A percentile compares a stretch with the other conserved stretches of the same genome.
These are phyloP conservation scores for Albifimbria verrucaria DNA, from an alignment of 2,329 filamentous ascomycete species.

Conservation along the genomic window DNA sequence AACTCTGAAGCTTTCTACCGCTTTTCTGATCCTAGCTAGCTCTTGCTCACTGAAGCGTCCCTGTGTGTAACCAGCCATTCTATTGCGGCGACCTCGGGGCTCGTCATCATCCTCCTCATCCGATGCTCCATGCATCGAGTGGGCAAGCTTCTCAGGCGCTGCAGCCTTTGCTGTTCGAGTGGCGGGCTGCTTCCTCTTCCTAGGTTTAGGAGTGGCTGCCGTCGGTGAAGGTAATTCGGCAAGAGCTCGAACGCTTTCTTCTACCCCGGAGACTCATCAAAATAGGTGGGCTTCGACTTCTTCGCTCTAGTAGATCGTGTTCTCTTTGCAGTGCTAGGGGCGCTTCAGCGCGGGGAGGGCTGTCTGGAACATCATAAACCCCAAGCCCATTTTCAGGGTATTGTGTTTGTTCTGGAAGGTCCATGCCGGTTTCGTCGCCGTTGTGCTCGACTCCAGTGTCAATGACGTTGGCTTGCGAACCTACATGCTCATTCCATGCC, in stretches of 20 bases:
- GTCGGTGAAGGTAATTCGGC: constrained; percentile 29
- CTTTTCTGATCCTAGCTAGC: constrained; percentile 34
- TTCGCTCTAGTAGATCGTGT: constrained; percentile 36
- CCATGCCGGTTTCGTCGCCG: constrained; percentile 6
- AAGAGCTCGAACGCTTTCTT: constrained; percentile 11
- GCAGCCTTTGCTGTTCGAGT: constrained; percentile 20
- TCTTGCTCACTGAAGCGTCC: constrained; percentile 44
- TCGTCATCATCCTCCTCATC: constrained; percentile 12
- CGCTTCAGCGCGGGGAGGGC: constrained; percentile 14
- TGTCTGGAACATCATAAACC: constrained; percentile 21
- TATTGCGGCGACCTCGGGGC: constrained; percentile 15
- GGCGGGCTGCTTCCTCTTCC: constrained; percentile 24
- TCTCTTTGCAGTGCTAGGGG: constrained; percentile 21
- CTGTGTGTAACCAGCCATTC: constrained; percentile 25
- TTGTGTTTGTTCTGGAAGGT: constrained; percentile 15
- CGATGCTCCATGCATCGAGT: constrained; percentile 17
- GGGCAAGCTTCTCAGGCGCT: constrained; percentile 12
- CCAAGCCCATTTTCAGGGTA: constrained; percentile 13
- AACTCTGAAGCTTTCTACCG: constrained; percentile 42
- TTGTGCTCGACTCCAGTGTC: not conserved
- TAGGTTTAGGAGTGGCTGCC: constrained; percentile 26
- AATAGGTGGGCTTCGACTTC: constrained; percentile 47
- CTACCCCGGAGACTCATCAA: constrained; percentile 27
- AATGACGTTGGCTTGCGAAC: constrained; percentile 15
- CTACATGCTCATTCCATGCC: constrained; percentile 31